Base-by-base conservation (phyloP, 148 eudicot species). In the Beta vulgaris region DNA sequence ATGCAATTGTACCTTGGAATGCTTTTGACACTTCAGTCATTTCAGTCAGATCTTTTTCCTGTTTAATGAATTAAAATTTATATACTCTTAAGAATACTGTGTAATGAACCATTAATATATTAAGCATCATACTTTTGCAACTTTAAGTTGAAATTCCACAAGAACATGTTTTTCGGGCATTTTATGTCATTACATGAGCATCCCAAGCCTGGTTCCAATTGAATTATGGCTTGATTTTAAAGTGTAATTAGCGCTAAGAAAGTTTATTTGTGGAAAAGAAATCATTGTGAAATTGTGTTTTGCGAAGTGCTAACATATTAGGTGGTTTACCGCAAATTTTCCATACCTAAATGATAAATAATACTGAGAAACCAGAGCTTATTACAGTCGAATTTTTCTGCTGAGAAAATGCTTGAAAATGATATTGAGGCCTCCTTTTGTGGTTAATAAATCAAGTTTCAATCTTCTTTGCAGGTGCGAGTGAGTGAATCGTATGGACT, bases 401-500 rank as follows among this genome's bases (percentile, higher is more conserved):
- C 13, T 12, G 36, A 34, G 68, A n/a, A n/a, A 35, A 3, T 25
- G 49, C 48, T 40, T 42, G 25, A 67, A 67, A 42, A 19, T 8
- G 15, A 16, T 61, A 1, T 8, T 64, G 23, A 57, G 25, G 26
- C n/a, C n/a, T n/a, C n/a, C n/a, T n/a, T n/a, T n/a, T 8, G 57
- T 51, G 26, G 57, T 19, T 51, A 36, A 64, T 36, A n/a, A 37
- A 2, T 15, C 29, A 37, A n/a, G 29, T 13, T 31, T 37, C 28
- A 37, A 21, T 64, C 6, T 64, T 18, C 62, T 73, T 53, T 49
- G 73, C 72, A 95, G 99, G 90, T 95, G 64, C 89, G 96, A 60
- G 96, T 95, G 51, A 95, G 99, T 76, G 99, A 95, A 79, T 95
- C 99, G 4, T 95, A 95, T 73, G 99, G 99, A 35, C 78, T 92